Evolutionary conservation across 2,329 filamentous ascomycete species (phyloP).

Genomic region (Aspergillus melleus): DNA sequence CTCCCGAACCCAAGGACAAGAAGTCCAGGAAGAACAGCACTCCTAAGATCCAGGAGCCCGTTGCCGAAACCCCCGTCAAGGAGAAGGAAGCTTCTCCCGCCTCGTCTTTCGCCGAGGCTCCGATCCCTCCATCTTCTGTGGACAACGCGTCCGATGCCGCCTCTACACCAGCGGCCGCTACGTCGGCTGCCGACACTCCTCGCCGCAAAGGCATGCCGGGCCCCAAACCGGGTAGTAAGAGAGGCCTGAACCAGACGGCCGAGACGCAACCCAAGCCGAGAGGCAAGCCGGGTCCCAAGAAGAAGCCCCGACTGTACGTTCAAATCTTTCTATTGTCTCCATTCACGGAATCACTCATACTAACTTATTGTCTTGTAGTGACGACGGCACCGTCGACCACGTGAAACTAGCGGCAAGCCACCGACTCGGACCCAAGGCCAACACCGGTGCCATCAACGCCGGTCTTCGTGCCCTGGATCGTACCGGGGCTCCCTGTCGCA

Average conservation of each 20-base stretch:
- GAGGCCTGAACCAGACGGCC: conserved; percentile 51
- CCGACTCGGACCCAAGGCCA: conserved; percentile 94
- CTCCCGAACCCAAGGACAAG: conserved; percentile 23
- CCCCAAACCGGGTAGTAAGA: conserved; percentile 64
- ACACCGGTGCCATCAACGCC: conserved; percentile 96
- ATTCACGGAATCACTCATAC: neutral
- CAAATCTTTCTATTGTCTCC: neutral
- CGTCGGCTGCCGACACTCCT: conserved; percentile 46
- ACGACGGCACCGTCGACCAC: conserved; percentile 51
- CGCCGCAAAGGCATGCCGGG: conserved; percentile 78
- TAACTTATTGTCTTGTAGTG: conserved; percentile 35
- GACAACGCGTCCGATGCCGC: conserved; percentile 44
- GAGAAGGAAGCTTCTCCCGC: conserved; percentile 36
- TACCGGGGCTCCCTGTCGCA: conserved; percentile 86
- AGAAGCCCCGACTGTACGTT: conserved; percentile 90
- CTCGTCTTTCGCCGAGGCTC: conserved; percentile 34
- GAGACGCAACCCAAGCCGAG: conserved; percentile 69
- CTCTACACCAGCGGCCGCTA: conserved; percentile 41
- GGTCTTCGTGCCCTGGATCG: conserved; percentile 91
- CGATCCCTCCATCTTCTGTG: conserved; percentile 38
- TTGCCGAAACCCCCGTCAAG: conserved; percentile 25
- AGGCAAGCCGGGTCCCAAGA: conserved; percentile 93
- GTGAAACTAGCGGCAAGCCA: conserved; percentile 51
- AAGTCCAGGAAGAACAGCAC: conserved; percentile 21
- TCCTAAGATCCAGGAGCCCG: conserved; percentile 14